Base-by-base conservation (phyloP, 352 stramenopile species). In the Phytophthora sp. region DNA sequence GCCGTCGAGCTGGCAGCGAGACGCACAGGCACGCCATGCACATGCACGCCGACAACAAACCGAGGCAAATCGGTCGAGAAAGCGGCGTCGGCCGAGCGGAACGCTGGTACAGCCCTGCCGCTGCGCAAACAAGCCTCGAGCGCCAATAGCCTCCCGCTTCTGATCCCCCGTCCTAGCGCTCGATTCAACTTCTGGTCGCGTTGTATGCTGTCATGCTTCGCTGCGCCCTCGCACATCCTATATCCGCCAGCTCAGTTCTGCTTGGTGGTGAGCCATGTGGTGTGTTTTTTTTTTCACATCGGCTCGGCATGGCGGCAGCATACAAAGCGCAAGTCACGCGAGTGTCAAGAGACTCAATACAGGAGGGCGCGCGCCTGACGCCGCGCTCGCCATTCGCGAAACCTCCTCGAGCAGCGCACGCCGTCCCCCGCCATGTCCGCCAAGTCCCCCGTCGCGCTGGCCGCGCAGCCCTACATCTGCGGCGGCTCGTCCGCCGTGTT, bases 381-480 rank as follows among this genome's bases (percentile, higher is more conserved):
- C 46, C 46, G 12, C 15, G 12, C 8, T 20, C 28, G 52, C 45
- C 61, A 75, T 75, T 75, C 50, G 48, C 15, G 31, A 75, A 75
- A 71, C 54, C 44, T 66, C 50, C 32, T 65, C 53, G 15, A 62
- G 34, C 32, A 50, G 46, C 44, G 35, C 54, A 66, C 43, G 24
- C 13, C 30, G 15, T 23, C 35, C 9, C 31, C 41, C 34, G 21
- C 17, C 21, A 82, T 75, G 69, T 70, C 71, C 8, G 42, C 58
- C 57, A 81, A 72, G 37, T 82, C 80, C 17, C 81, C 78, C 39
- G 64, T 91, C 46, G 86, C 83, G 13, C 51, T 77, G 24, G 44
- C 74, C 8, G 79, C 81, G 10, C 87, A 93, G 72, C 87, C 87
- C 9, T 95, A 95, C 55, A 69, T 95, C 31, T 93, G 84, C 67